Conservation (phyloP, 192 early-diverging fungal species). For the Coemansia brasiliensis region DNA sequence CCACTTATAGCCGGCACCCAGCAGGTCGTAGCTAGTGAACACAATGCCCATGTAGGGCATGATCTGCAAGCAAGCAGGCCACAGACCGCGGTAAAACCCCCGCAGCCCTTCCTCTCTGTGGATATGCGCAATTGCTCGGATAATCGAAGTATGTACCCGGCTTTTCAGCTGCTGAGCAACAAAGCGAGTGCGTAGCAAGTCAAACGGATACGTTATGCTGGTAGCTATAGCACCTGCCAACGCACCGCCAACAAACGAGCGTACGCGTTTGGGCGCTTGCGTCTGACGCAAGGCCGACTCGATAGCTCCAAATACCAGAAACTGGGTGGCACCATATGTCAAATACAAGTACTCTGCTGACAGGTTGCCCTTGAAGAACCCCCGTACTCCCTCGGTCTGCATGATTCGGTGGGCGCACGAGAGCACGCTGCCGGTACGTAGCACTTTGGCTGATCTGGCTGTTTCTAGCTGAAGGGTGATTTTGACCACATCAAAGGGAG, state of each 20-base stretch:
- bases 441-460: background rate
- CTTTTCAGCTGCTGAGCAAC: conserved; percentile 71
- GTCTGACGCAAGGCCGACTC: conserved; percentile 25
- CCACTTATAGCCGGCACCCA: conserved; percentile 55
- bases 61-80: conserved; percentile 81
- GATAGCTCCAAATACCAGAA: conserved; percentile 69
- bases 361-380: conserved; percentile 92
- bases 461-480: conserved; percentile 68
- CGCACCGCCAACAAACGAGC: conserved; percentile 76
- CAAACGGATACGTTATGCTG: conserved; percentile 87
- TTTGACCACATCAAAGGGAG: conserved; percentile 94
- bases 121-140: conserved; percentile 68
- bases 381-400: conserved; percentile 78
- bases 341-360: conserved; percentile 92
- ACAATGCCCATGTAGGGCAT: conserved; percentile 95
- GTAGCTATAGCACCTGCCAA: conserved; percentile 81
- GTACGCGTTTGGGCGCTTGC: conserved; percentile 27
- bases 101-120: conserved; percentile 67
- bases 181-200: conserved; percentile 92
- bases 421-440: conserved; percentile 60
- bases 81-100: conserved; percentile 86
- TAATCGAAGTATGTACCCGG: conserved; percentile 68
- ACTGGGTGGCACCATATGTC: conserved; percentile 86
- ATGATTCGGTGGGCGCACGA: conserved; percentile 70
- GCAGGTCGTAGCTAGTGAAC: conserved; percentile 75